Conservation (phyloP, 805 yeast species). For the Cyberlindnera amylophila region DNA sequence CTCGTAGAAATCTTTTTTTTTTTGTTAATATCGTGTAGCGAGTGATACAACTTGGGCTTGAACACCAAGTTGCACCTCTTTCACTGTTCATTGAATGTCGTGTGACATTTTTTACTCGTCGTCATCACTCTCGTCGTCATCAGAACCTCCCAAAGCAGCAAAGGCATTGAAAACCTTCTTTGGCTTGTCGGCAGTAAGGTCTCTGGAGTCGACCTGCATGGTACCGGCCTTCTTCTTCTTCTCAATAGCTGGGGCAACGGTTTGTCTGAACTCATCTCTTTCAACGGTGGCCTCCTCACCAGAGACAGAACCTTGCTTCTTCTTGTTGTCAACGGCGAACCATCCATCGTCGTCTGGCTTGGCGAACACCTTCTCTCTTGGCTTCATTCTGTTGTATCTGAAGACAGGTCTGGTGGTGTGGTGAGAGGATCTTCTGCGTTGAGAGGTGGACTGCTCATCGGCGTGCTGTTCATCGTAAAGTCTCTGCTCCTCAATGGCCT, state of each 20-base stretch:
- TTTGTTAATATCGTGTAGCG: too few relatives aligned
- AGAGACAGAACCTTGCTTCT: slow-evolving; percentile 34
- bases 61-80: too few relatives aligned
- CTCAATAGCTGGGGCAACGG: slow-evolving; percentile 30
- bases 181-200: slow-evolving; percentile 64
- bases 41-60: too few relatives aligned
- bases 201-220: slow-evolving; percentile 70
- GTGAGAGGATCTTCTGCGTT: slow-evolving; percentile 55
- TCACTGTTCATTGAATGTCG: too few relatives aligned
- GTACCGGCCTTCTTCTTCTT: slow-evolving; percentile 70
- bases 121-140: slow-evolving; percentile 28
- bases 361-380: slow-evolving; percentile 27
- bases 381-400: slow-evolving; percentile 44
- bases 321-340: slow-evolving; percentile 54
- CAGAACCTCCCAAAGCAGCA: slow-evolving; percentile 51
- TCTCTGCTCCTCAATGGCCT: slow-evolving; percentile 62
- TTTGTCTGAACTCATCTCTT: slow-evolving; percentile 44
- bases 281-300: slow-evolving; percentile 50
- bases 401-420: slow-evolving; percentile 47
- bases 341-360: slow-evolving; percentile 78
- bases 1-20: too few relatives aligned
- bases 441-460: slow-evolving; percentile 17
- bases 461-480: slow-evolving; percentile 35
- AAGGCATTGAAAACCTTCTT: slow-evolving; percentile 73
- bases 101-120: slow-evolving; percentile 20